Evolutionary conservation across 176 grass and related monocot species (phyloP), one percentile per base, ranked within the genome.

Genomic region (Calamus simplicifolius): DNA sequence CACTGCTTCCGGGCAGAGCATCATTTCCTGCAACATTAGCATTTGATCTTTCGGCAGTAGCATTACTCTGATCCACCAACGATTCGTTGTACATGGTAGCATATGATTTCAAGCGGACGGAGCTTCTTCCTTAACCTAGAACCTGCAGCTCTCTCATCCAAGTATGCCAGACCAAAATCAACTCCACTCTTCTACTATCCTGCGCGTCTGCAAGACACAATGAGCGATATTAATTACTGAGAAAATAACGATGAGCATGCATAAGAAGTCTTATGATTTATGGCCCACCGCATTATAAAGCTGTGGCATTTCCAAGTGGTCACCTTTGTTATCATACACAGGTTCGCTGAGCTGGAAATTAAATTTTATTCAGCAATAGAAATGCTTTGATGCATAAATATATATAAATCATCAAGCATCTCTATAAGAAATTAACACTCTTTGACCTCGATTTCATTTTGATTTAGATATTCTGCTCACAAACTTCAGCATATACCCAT

Each of bases 201-300:
- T 69, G 28, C 86, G 90, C 80, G 90, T 84, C 92, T 96, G 87
- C 43, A 72, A 25, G 6, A 69, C 29, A 71, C 14, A 74, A 59
- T 4, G 4, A 67, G 16, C 18, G 8, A n/a, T 63, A 68, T 43
- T 50, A 67, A 64, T 38, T 7, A 6, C 21, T 23, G 21, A 23
- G 21, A 23, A 23, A 23, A 23, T 23, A 23, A 23, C 21, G 21
- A 23, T 23, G 21, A 23, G 21, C 21, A 23, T 23, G 21, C 21
- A 23, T 23, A 23, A 23, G 21, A 23, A 23, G 21, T 23, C 21
- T 23, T 23, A 23, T 23, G 21, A n/a, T 59, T 52, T 48, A 54
- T 49, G 38, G 43, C 18, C 19, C 73, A 96, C 89, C 82, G 89
- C 88, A 25, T 95, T 95, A 77, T 95, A 95, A 68, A 95, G 89